A percentile compares a stretch with the other conserved stretches of the same genome.
Conservation (phyloP, 306 rosid genomes). For the Rosa lucieae region DNA sequence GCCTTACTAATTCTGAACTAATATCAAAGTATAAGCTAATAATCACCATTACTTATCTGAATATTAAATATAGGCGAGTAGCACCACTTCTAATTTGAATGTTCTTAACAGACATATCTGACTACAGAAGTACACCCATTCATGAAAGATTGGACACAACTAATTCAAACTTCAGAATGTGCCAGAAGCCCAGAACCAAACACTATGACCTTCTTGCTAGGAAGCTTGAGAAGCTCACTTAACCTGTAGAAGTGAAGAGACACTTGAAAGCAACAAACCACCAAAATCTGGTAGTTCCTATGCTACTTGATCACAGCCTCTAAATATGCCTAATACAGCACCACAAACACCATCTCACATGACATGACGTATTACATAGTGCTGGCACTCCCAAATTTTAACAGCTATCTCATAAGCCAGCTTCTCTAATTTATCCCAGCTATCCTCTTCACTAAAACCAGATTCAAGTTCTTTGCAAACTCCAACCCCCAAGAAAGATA, state of each 20-base stretch:
- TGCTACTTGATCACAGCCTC: conserved; percentile 1
- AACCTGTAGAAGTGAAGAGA: neutral
- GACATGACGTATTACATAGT: neutral
- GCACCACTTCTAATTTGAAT: neutral
- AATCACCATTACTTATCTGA: neutral
- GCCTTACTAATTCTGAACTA: conserved; percentile 5
- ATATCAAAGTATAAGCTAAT: neutral
- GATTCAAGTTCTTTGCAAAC: neutral
- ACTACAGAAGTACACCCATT: conserved; percentile 13
- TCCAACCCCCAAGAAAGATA: neutral
- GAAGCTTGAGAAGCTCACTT: conserved; percentile 4
- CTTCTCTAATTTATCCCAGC: neutral
- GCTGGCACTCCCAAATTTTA: neutral
- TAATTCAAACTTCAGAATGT: neutral
- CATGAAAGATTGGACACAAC: neutral
- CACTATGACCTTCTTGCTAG: neutral
- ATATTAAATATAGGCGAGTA: conserved; percentile 13
- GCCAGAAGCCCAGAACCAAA: conserved; percentile 5
- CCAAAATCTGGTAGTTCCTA: neutral
- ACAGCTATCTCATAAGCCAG: conserved; percentile 5
- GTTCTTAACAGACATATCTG: conserved; percentile 1
- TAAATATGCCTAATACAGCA: neutral
- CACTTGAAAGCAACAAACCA: neutral
- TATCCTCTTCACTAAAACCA: neutral
- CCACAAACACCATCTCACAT: neutral